These are phyloP conservation scores for Lentinula sp. DNA, from an alignment of 768 basidiomycete genomes.

Conservation along the genomic window DNA sequence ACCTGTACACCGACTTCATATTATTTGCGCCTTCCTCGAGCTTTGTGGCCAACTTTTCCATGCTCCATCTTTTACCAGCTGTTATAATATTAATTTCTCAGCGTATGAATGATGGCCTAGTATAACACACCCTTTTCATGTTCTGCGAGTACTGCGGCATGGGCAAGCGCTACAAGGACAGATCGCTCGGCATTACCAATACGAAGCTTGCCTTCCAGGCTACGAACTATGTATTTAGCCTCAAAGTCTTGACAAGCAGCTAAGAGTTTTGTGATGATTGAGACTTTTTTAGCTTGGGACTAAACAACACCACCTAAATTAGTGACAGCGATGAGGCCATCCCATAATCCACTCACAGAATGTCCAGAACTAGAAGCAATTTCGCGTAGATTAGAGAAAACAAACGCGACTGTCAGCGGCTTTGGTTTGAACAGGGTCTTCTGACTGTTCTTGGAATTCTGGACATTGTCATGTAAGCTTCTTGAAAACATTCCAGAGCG, in stretches of 20 bases:
- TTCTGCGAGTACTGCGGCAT: conserved; percentile 82
- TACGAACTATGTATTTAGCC: conserved; percentile 95
- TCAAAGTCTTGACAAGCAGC: conserved; percentile 89
- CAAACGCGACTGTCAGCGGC: conserved; percentile 78
- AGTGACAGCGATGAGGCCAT: not conserved
- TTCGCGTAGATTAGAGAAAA: conserved; percentile 86
- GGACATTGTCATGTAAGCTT: not conserved
- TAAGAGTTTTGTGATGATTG: conserved; percentile 89
- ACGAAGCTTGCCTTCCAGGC: conserved; percentile 92
- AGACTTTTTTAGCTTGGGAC: conserved; percentile 95
- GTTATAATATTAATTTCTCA: not conserved
- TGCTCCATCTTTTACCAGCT: conserved; percentile 72
- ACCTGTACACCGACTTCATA: conserved; percentile 95
- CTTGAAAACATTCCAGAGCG: not conserved
- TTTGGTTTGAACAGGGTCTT: conserved; percentile 94
- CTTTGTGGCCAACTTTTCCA: conserved; percentile 63
- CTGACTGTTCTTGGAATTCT: conserved; percentile 93
- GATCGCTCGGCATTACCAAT: conserved; percentile 97
- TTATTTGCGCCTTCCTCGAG: conserved; percentile 73
- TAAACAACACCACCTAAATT: conserved; percentile 21
- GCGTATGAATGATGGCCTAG: not conserved
- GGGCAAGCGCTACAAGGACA: conserved; percentile 90
- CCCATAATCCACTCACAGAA: conserved; percentile 41
- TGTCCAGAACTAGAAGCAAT: conserved; percentile 85
- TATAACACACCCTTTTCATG: conserved; percentile 45